Percentiles rank a stretch among this genome's conserved stretches.
Evolutionary conservation across 805 yeast genomes (phyloP).

Genomic region (Pichia nanzhaoensis): DNA sequence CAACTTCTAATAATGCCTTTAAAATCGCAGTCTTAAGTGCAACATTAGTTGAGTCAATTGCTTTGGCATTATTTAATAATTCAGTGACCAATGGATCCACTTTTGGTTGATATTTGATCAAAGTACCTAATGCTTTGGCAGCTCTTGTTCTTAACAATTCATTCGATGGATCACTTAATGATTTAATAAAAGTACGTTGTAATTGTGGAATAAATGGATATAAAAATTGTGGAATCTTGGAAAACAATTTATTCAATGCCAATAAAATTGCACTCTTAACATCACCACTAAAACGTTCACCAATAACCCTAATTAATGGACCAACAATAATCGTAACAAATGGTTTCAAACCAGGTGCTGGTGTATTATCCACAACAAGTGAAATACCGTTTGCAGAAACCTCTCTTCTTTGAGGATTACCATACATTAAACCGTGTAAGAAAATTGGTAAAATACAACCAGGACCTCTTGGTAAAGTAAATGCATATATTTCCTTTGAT

Average conservation of each 20-base stretch:
- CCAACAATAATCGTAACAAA: slow-evolving; percentile 93
- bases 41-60: slow-evolving; percentile 38
- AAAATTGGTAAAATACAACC: slow-evolving; percentile 84
- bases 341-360: slow-evolving; percentile 73
- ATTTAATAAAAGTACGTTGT: slow-evolving; percentile 93
- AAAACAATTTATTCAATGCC: slow-evolving; percentile 73
- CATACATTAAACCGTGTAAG: slow-evolving; percentile 93
- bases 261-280: slow-evolving; percentile 89
- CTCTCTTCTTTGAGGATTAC: slow-evolving; percentile 77
- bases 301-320: slow-evolving; percentile 95
- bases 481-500: slow-evolving; percentile 66
- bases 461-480: slow-evolving; percentile 76
- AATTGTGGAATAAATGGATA: slow-evolving; percentile 96
- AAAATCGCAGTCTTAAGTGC: slow-evolving; percentile 84
- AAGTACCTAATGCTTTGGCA: slow-evolving; percentile 80
- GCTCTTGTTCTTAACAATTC: slow-evolving; percentile 76
- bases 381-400: slow-evolving; percentile 84
- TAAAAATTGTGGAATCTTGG: slow-evolving; percentile 81
- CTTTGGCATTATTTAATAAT: slow-evolving; percentile 66
- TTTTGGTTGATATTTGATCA: slow-evolving; percentile 85
- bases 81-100: slow-evolving; percentile 90
- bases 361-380: slow-evolving; percentile 77
- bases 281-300: slow-evolving; percentile 87
- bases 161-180: slow-evolving; percentile 70
- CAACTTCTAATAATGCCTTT: slow-evolving; percentile 77